Evolutionary conservation across 1,139 yeast species (phyloP), one percentile per base, ranked within the genome.

Genomic region (Pichia sp.): DNA sequence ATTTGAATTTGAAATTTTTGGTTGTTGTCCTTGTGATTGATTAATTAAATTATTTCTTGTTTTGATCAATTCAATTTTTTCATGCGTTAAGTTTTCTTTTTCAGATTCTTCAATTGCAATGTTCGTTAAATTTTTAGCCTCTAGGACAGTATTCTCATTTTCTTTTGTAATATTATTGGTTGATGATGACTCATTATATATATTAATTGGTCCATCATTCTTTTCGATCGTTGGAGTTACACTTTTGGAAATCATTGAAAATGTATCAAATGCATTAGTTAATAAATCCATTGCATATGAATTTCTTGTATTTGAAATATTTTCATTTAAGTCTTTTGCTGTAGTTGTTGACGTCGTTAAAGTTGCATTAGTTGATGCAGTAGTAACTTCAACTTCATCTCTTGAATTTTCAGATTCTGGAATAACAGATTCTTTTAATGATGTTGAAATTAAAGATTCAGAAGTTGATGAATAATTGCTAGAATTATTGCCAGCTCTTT

Each of bases 61-160:
- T 43, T 36, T 31, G 3, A n/a, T 31, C 29, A 43, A 10, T 26
- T 36, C 29, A 30, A 26, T 10, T 11, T 41, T 40, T 4, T 34
- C 28, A 4, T 8, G 28, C 32, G 18, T 7, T 3, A 32, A 7
- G 43, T 46, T 46, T 18, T 51, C 50, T 32, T 46, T 47, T 30
- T 47, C 48, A 26, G 52, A 40, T 25, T 50, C 52, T 32, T 39
- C 25, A 11, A n/a, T 30, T n/a, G 43, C 46, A 29, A 10, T 32
- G 27, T 61, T 58, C 26, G 61, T 52, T 30, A 58, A 59, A 29
- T 66, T 66, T 18, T 33, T 35, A 28, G 18, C 18, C 18, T 18
- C 18, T 18, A 18, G 18, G 18, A 18, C 18, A 18, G 18, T 18
- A 18, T 18, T 18, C 18, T 18, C 18, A 18, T 18, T 18, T n/a